These are phyloP conservation scores for Parastagonospora avenae DNA, from an alignment of 2,329 filamentous ascomycete species.

Conservation along the genomic window DNA sequence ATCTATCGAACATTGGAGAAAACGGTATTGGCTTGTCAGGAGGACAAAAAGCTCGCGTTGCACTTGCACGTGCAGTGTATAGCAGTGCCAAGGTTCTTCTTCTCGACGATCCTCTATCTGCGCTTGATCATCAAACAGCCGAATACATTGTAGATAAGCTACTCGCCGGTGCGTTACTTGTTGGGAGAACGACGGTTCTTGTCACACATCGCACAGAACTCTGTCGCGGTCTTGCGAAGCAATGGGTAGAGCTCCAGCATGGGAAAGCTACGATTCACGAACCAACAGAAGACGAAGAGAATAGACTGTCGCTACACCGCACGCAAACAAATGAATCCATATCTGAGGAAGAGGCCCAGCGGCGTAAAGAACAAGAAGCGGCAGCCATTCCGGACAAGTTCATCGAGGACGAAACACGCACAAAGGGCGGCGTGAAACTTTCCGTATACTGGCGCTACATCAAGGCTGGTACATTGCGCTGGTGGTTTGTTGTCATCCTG, in stretches of 20 bases:
- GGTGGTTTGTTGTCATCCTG: constrained; percentile 71
- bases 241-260: constrained; percentile 72
- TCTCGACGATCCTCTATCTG: constrained; percentile 65
- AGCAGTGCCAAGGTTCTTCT: constrained; percentile 60
- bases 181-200: constrained; percentile 61
- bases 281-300: constrained; percentile 52
- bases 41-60: constrained; percentile 65
- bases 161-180: constrained; percentile 60
- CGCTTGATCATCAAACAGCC: constrained; percentile 68
- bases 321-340: constrained; percentile 44
- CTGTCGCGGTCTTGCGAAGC: constrained; percentile 72
- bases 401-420: constrained; percentile 76
- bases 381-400: constrained; percentile 73
- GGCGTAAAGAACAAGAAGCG: constrained; percentile 46
- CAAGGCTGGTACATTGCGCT: constrained; percentile 74
- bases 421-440: constrained; percentile 74
- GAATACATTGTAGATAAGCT: constrained; percentile 64
- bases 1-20: constrained; percentile 65
- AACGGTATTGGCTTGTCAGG: constrained; percentile 67
- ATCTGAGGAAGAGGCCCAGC: constrained; percentile 44
- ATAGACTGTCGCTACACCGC: constrained; percentile 48
- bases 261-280: constrained; percentile 57
- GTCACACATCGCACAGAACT: constrained; percentile 73
- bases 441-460: constrained; percentile 85
- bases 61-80: constrained; percentile 66